Evolutionary conservation across 371 early-diverging fungal genomes (phyloP).

Genomic region (Fennellomyces sp.): DNA sequence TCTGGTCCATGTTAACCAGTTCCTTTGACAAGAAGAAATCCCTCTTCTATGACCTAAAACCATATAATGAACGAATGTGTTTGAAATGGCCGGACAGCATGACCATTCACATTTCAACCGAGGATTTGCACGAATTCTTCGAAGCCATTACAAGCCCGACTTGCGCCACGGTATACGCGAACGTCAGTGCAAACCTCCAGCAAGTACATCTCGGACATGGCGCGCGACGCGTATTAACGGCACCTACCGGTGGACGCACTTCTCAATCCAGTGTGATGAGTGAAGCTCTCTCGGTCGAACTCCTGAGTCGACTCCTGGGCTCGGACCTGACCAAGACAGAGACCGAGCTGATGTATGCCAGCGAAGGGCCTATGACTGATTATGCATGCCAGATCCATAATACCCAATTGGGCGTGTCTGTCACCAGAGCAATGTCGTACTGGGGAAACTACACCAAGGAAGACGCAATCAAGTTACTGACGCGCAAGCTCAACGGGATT

Average conservation of each 20-base stretch:
- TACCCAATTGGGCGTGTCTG: constrained; percentile 48
- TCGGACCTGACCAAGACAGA: constrained; percentile 52
- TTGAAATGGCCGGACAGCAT: not conserved
- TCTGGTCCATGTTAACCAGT: not conserved
- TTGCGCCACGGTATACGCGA: not conserved
- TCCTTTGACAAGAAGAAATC: not conserved
- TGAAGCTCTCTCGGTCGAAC: constrained; percentile 56
- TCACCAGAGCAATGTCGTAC: constrained; percentile 55
- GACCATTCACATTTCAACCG: not conserved
- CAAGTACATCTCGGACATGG: not conserved
- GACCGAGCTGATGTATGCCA: constrained; percentile 48
- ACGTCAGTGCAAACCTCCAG: not conserved
- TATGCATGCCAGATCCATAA: constrained; percentile 38
- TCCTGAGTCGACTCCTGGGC: constrained; percentile 49
- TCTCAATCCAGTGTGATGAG: constrained; percentile 35
- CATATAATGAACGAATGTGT: not conserved
- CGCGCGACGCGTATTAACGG: constrained; percentile 30
- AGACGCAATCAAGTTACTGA: constrained; percentile 44
- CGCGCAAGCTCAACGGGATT: constrained; percentile 48
- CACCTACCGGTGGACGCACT: constrained; percentile 52
- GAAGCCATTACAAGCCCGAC: not conserved
- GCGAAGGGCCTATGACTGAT: constrained; percentile 55
- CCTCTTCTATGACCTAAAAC: not conserved
- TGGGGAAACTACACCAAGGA: constrained; percentile 31
- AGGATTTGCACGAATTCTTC: not conserved